Percentiles rank a stretch among this genome's conserved stretches.
Evolutionary conservation across 75 land plant species (phyloP).

Genomic region (Picea sitchensis): DNA sequence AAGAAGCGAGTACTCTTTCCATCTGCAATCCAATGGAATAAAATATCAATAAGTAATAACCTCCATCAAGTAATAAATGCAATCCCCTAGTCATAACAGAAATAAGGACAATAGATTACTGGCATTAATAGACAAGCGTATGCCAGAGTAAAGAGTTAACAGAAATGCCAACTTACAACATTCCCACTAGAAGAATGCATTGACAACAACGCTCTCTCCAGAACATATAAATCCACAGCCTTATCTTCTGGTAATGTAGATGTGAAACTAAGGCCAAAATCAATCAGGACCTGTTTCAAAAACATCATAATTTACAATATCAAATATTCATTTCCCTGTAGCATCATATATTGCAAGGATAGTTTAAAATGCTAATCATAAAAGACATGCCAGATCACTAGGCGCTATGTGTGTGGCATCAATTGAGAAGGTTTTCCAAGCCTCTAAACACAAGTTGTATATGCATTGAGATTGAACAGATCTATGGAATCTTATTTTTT

Average conservation of each 20-base stretch:
- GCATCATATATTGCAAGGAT: neutral
- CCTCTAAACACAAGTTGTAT: neutral
- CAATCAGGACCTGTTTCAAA: constrained; percentile 72
- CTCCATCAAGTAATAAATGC: neutral
- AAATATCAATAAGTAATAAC: neutral
- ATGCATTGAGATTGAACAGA: neutral
- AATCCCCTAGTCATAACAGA: neutral
- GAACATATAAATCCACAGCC: constrained; percentile 93
- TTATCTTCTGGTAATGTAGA: constrained; percentile 96
- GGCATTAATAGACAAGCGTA: neutral
- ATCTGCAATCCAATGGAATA: constrained; percentile 40
- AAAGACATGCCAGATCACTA: neutral
- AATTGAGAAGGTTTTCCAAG: neutral
- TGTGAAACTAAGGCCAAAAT: constrained; percentile 93
- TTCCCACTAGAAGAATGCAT: constrained; percentile 92
- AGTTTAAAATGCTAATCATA: neutral
- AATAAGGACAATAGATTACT: neutral
- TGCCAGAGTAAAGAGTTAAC: neutral
- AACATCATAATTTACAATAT: neutral
- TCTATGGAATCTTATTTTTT: neutral
- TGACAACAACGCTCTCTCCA: constrained; percentile 91
- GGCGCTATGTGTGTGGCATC: neutral
- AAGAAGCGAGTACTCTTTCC: constrained; percentile 71
- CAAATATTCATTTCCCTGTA: neutral
- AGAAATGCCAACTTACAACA: constrained; percentile 50